A percentile compares a stretch with the other conserved stretches of the same genome.
Evolutionary conservation across 805 yeast species (phyloP).

Genomic region (Citeromyces nyonsensis): DNA sequence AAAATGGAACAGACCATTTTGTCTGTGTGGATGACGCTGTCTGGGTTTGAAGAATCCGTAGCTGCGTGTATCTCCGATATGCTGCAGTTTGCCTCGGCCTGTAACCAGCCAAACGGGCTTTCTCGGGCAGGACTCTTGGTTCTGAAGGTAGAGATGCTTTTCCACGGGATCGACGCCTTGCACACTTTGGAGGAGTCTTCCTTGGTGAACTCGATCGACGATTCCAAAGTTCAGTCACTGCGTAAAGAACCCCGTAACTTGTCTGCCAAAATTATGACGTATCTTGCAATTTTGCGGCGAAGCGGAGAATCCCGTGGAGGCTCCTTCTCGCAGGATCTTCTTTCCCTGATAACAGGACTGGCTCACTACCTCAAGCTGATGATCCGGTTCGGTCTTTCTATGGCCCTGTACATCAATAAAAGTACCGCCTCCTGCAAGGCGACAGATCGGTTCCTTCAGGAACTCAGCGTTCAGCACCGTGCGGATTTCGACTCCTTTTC

Average conservation of each 20-base stretch:
- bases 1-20: constrained; percentile 41
- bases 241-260: constrained; percentile 67
- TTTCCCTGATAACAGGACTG: constrained; percentile 75
- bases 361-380: constrained; percentile 86
- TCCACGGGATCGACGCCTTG: constrained; percentile 54
- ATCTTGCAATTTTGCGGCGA: constrained; percentile 61
- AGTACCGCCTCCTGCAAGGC: constrained; percentile 41
- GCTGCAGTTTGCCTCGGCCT: constrained; percentile 71
- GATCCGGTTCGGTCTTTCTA: constrained; percentile 65
- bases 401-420: constrained; percentile 58
- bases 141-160: constrained; percentile 58
- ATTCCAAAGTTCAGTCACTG: constrained; percentile 9
- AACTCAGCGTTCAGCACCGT: constrained; percentile 28
- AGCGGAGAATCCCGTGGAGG: constrained; percentile 11
- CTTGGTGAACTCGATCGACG: constrained; percentile 4
- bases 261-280: constrained; percentile 82
- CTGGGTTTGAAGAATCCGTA: constrained; percentile 80
- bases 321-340: constrained; percentile 42
- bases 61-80: constrained; percentile 85
- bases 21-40: constrained; percentile 74
- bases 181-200: constrained; percentile 9
- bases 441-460: constrained; percentile 44
- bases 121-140: constrained; percentile 59
- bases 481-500: constrained; percentile 21
- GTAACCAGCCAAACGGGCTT: constrained; percentile 54